Percentiles rank a stretch among this genome's conserved stretches.
These are phyloP conservation scores for Hypoxylon sp. DNA, from an alignment of 2,329 filamentous ascomycete species.

Conservation along the genomic window DNA sequence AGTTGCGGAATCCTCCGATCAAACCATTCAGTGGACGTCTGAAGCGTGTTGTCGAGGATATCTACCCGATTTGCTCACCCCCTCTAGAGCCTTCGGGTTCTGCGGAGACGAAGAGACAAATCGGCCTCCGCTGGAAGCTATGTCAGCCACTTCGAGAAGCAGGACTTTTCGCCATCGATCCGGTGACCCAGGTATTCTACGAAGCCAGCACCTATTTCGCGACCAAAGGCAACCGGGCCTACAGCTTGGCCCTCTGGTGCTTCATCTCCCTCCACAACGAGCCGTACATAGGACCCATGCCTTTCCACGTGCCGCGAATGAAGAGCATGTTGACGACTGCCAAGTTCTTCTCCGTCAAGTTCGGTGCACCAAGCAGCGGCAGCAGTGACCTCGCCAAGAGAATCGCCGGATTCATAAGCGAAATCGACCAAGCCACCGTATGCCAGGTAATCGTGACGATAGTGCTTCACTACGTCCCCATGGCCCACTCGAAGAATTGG, in stretches of 20 bases:
- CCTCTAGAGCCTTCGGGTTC: constrained; percentile 18
- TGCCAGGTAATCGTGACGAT: constrained; percentile 63
- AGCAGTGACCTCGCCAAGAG: constrained; percentile 7
- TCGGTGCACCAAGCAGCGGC: constrained; percentile 36
- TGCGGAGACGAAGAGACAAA: constrained; percentile 34
- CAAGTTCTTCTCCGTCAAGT: constrained; percentile 55
- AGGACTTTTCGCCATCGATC: constrained; percentile 59
- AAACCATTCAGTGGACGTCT: constrained; percentile 36
- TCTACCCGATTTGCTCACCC: constrained; percentile 44
- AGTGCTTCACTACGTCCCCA: constrained; percentile 53
- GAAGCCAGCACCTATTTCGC: constrained; percentile 57
- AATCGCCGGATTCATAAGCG: constrained; percentile 47
- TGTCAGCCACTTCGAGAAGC: constrained; percentile 51
- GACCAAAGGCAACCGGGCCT: constrained; percentile 52
- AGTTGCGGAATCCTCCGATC: constrained; percentile 46
- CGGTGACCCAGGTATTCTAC: constrained; percentile 56
- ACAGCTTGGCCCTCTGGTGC: constrained; percentile 57
- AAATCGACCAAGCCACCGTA: constrained; percentile 61
- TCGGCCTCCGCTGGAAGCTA: constrained; percentile 49
- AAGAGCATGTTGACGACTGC: constrained; percentile 61
- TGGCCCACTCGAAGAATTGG: constrained; percentile 57
- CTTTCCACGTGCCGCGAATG: constrained; percentile 60
- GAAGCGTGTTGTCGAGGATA: constrained; percentile 40
- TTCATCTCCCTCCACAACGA: constrained; percentile 59
- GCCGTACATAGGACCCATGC: constrained; percentile 58